Evolutionary conservation across 2,329 filamentous ascomycete genomes (phyloP), one percentile per base, ranked within the genome.

Genomic region (Verticillium tricorpus): DNA sequence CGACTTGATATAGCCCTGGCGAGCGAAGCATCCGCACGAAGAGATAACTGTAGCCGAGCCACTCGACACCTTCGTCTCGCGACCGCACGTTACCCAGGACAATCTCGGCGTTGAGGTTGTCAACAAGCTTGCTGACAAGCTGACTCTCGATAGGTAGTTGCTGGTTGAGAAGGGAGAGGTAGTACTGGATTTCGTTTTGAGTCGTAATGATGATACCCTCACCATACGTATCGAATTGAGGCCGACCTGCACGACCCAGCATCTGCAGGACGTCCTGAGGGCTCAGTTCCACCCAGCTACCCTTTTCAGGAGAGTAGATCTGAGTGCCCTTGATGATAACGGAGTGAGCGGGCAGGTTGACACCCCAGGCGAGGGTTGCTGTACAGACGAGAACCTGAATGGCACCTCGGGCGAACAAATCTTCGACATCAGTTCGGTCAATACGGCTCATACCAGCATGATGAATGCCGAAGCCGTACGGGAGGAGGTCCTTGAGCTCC

Each of bases 271-370:
- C 94, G 77, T 99, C 95, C 74, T 99, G 95, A 14, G 95, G 95
- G 71, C 93, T 97, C 60, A 99, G 78, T 74, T 99, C 96, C 22
- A 99, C 93, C 94, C 95, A 99, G 75, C 91, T 95, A 80, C 95
- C 95, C 80, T 97, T 98, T 74, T 99, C 95, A 0, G 95, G 95
- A 0, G 95, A 98, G 78, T 99, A 99, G 22, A 99, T 90, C 72
- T 97, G 93, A 1, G 95, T 99, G 61, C 95, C 95, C 78, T 99
- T 99, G 81, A 99, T 99, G 72, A 99, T 94, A 71, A 99, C 95
- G 1, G 95, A 98, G 72, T 99, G 95, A 2, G 95, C 95, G 5
- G 95, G 95, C 72, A 99, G 79, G 76, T 99, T 99, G 72, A 99
- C 95, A 86, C 95, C 95, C 95, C 95, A 99, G 28, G 95, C 95